These are phyloP conservation scores for Epichloe bromicola DNA, from an alignment of 2,329 filamentous ascomycete genomes.

Conservation along the genomic window DNA sequence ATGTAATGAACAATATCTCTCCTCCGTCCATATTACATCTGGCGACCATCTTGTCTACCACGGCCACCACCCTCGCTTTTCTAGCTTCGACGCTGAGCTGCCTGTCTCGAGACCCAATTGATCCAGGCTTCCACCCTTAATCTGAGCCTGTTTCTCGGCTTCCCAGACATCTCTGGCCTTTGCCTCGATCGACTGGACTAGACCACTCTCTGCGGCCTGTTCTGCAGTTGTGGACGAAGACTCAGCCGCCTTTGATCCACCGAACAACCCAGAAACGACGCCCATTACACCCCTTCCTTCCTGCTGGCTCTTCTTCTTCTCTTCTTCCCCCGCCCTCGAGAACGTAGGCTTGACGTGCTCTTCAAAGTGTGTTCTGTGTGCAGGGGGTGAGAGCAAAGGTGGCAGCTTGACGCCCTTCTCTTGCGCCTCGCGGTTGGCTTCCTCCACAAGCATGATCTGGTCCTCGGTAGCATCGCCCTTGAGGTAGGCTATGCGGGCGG, in stretches of 20 bases:
- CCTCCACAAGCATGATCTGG: conserved; percentile 43
- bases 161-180: conserved; percentile 33
- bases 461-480: conserved; percentile 42
- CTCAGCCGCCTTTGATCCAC: conserved; percentile 7
- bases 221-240: conserved; percentile 10
- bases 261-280: conserved; percentile 19
- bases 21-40: background rate
- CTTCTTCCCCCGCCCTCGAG: conserved; percentile 10
- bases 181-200: conserved; percentile 17
- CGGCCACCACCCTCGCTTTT: conserved; percentile 38
- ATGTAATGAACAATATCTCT: background rate
- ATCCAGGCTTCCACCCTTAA: conserved; percentile 36
- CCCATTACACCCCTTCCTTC: conserved; percentile 25
- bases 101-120: conserved; percentile 29
- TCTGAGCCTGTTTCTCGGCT: conserved; percentile 37
- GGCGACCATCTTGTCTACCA: conserved; percentile 16
- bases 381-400: conserved; percentile 33
- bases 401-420: conserved; percentile 34
- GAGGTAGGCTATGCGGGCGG: conserved; percentile 47
- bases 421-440: conserved; percentile 37
- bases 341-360: conserved; percentile 22
- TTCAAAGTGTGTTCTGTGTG: conserved; percentile 23
- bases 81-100: conserved; percentile 11
- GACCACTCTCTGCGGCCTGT: conserved; percentile 7
- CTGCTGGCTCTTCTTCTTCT: conserved; percentile 7